Base-by-base conservation (phyloP, 148 eudicot genomes). In the Cornus kousa region DNA sequence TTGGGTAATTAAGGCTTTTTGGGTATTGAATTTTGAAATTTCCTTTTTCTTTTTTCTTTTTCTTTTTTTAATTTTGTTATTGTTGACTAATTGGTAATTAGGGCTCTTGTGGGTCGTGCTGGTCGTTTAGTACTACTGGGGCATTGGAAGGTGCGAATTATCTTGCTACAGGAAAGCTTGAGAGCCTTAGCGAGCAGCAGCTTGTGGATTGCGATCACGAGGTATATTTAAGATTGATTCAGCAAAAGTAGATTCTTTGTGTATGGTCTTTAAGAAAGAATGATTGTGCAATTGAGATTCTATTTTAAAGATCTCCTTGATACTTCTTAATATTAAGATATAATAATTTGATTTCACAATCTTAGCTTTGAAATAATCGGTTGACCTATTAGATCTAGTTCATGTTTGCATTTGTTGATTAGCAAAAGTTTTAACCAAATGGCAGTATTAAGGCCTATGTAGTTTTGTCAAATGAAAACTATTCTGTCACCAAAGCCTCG, bases 81-180 rank as follows among this genome's bases (percentile, higher is more conserved):
- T 62, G 66, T 7, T 66, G 16, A 22, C 64, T 43, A 12, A 24
- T 77, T 16, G 8, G 17, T 14, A 23, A 67, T 53, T 79, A 88
- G 91, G 87, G 91, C 7, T 78, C 84, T 0, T 88, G 91, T 82
- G 91, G 91, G 50, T 88, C 91, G 5, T 88, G 91, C 70, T 88
- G 91, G 91, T 76, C 84, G 39, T 88, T 86, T 53, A 86, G 91
- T 76, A 72, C 91, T 7, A 86, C 91, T 6, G 91, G 91, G 28
- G 88, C 87, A 57, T 68, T 88, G 87, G 91, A 88, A 86, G 91
- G 91, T 39, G 88, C 89, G 1, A 81, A 86, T 75, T 88, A 77
- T 70, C 81, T 88, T 17, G 82, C 86, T 1, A 88, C 87, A 0
- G 89, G 89, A 46, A 79, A 88, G 74, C 86, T 88, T 13, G 91